Conservation (phyloP, 257 asterid genomes). For the Pogostemon cablin region DNA sequence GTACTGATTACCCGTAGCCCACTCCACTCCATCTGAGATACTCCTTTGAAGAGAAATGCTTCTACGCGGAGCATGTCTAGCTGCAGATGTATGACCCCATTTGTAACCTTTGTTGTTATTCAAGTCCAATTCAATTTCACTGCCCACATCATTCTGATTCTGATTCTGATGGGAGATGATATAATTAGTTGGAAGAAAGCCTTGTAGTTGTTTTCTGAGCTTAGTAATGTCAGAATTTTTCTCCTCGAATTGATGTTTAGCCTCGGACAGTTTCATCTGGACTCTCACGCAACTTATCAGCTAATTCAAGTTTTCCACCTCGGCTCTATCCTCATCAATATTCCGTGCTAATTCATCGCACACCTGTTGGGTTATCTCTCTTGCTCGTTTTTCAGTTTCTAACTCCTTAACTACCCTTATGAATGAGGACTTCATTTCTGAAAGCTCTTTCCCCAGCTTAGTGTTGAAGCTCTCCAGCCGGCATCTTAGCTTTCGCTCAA, state of each 20-base stretch:
- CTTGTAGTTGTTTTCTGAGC: slow-evolving; percentile 78
- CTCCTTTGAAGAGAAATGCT: slow-evolving; percentile 61
- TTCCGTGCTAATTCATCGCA: slow-evolving; percentile 71
- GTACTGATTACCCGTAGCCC: slow-evolving; percentile 24
- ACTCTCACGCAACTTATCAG: slow-evolving; percentile 58
- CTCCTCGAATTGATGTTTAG: slow-evolving; percentile 65
- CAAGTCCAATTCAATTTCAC: slow-evolving; percentile 50
- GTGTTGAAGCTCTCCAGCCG: slow-evolving; percentile 79
- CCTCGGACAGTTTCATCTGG: slow-evolving; percentile 56
- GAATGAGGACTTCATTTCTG: slow-evolving; percentile 63
- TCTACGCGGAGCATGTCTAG: slow-evolving; percentile 52
- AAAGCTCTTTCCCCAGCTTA: slow-evolving; percentile 75
- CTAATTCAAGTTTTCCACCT: slow-evolving; percentile 59
- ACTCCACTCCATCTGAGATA: slow-evolving; percentile 65
- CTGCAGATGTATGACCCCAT: slow-evolving; percentile 31
- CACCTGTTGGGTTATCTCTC: slow-evolving; percentile 69
- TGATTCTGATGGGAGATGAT: too few relatives aligned
- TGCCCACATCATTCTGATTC: too few relatives aligned
- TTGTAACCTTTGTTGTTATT: slow-evolving; percentile 47
- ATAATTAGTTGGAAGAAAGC: slow-evolving; percentile 49
- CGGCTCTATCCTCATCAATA: slow-evolving; percentile 59
- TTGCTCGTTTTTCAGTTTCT: slow-evolving; percentile 74
- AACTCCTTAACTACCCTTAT: slow-evolving; percentile 63
- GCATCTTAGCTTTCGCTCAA: slow-evolving; percentile 67
- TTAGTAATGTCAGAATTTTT: slow-evolving; percentile 67